phyloP scores from a whole-genome alignment of 176 grass and related monocot genomes.

The Typha latifolia region DNA sequence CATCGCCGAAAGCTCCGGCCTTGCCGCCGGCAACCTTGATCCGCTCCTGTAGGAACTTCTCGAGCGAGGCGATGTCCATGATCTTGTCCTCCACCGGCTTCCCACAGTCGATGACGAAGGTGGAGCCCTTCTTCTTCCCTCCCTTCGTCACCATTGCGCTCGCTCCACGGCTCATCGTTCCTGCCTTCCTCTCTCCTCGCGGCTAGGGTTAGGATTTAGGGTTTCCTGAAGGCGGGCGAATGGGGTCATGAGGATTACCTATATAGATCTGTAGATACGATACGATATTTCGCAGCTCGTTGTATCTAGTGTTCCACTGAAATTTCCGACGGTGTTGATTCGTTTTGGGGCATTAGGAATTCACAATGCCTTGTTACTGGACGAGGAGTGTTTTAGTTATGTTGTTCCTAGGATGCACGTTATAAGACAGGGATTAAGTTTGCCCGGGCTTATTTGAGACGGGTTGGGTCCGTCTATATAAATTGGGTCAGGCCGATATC shows the following conservation, averaged over 20 bases:
- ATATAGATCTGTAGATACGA: not conserved
- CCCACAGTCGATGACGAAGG: conserved; percentile 76
- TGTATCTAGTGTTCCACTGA: too few species aligned
- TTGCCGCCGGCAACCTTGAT: conserved; percentile 91
- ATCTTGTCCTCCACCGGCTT: conserved; percentile 96
- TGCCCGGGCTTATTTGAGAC: too few species aligned
- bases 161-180: conserved; percentile 38
- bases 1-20: conserved; percentile 71
- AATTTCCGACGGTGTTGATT: too few species aligned
- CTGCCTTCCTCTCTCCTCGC: conserved; percentile 18
- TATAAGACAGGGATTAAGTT: too few species aligned
- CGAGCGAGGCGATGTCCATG: conserved; percentile 86
- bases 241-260: not conserved
- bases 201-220: conserved; percentile 39
- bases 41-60: conserved; percentile 93
- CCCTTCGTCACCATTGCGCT: conserved; percentile 22
- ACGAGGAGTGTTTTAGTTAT: too few species aligned
- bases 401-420: too few species aligned
- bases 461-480: too few species aligned
- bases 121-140: conserved; percentile 70
- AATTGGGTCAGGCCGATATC: too few species aligned
- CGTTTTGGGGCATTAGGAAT: too few species aligned
- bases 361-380: too few species aligned
- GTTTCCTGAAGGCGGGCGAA: conserved; percentile 8
- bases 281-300: too few species aligned